phyloP scores from a whole-genome alignment of 73 alveolate genomes.

The Symbiodinium pilosum region DNA sequence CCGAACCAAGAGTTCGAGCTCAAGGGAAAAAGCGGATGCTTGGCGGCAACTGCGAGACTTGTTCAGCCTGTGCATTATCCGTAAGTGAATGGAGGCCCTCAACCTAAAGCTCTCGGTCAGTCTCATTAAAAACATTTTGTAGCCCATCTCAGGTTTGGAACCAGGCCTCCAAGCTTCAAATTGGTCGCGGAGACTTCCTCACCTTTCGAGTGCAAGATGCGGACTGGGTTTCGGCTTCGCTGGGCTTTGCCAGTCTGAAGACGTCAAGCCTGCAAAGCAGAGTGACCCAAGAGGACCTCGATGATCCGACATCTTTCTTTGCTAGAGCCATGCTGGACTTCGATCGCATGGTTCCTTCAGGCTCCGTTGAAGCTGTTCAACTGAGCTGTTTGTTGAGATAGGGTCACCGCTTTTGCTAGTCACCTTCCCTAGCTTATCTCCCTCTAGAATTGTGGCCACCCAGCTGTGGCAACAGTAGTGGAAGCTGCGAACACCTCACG shows the following conservation, averaged over 20 bases:
- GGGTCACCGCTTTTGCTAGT: not conserved
- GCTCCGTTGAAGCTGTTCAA: not conserved
- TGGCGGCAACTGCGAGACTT: not conserved
- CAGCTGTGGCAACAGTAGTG: too few relatives aligned
- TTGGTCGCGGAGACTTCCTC: constrained; percentile 55
- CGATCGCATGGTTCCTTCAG: constrained; percentile 67
- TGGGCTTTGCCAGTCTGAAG: too few relatives aligned
- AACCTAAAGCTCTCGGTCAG: not conserved
- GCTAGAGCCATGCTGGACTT: constrained; percentile 43
- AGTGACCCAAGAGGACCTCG: constrained; percentile 24
- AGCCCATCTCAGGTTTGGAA: constrained; percentile 54
- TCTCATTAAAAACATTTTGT: too few relatives aligned
- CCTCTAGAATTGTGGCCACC: too few relatives aligned
- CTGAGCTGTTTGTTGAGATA: not conserved
- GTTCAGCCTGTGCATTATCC: not conserved
- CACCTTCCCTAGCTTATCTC: not conserved
- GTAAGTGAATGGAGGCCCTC: not conserved
- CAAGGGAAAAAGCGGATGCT: constrained; percentile 58
- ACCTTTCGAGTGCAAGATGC: constrained; percentile 77
- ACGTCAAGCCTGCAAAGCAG: too few relatives aligned
- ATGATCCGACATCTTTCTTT: constrained; percentile 28
- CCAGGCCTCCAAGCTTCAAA: constrained; percentile 88
- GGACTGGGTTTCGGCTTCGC: constrained; percentile 17
- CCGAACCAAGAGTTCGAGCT: constrained; percentile 58
- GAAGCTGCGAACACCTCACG: not conserved